phyloP scores from a whole-genome alignment of 192 early-diverging fungal genomes.

The Rhizoclosmatium globosum region DNA sequence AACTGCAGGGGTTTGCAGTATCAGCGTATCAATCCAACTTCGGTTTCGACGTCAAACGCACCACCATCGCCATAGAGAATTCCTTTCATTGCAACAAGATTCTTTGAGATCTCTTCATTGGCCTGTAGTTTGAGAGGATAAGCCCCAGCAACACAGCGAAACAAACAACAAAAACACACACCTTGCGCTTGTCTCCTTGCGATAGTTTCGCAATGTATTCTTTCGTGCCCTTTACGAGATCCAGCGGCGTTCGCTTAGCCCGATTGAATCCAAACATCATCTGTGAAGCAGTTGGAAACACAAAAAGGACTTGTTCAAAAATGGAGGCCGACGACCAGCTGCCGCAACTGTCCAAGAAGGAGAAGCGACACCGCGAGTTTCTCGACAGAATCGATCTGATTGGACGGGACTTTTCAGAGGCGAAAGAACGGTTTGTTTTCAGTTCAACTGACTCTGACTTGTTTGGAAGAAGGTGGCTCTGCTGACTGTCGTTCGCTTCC shows the following conservation, averaged over 20 bases:
- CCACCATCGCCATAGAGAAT: slow-evolving; percentile 96
- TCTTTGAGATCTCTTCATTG: slow-evolving; percentile 97
- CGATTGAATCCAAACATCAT: slow-evolving; percentile 30
- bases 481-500: background rate
- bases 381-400: slow-evolving; percentile 63
- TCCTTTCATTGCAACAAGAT: slow-evolving; percentile 89
- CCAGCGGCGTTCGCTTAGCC: slow-evolving; percentile 69
- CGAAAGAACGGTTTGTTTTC: slow-evolving; percentile 63
- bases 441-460: background rate
- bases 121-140: slow-evolving; percentile 58
- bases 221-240: slow-evolving; percentile 87
- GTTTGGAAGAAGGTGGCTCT: background rate
- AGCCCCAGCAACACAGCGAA: background rate
- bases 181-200: slow-evolving; percentile 63
- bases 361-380: slow-evolving; percentile 63
- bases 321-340: background rate
- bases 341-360: slow-evolving; percentile 54
- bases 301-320: background rate
- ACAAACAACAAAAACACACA: background rate
- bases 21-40: background rate
- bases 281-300: background rate
- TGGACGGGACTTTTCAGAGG: slow-evolving; percentile 66
- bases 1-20: slow-evolving; percentile 56
- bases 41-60: slow-evolving; percentile 41
- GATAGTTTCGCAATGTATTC: slow-evolving; percentile 82